phyloP scores from a whole-genome alignment of 1,139 yeast genomes.

The Kluyveromyces sp. region DNA sequence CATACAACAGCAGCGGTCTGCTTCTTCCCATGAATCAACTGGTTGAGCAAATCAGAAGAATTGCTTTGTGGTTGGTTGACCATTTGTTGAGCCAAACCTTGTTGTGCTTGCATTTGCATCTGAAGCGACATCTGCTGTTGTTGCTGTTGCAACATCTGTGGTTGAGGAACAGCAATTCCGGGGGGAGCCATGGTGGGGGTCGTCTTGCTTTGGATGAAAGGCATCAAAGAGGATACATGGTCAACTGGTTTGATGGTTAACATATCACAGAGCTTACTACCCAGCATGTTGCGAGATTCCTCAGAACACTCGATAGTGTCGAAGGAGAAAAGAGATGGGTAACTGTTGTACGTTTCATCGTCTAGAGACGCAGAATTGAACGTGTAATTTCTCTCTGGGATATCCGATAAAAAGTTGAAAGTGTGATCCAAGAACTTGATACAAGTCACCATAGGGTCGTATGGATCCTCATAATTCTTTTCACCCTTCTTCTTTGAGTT shows the following conservation, averaged over 20 bases:
- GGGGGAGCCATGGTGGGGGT: conserved; percentile 14
- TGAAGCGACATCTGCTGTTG: conserved; percentile 15
- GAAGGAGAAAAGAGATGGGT: conserved; percentile 42
- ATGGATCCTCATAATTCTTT: conserved; percentile 28
- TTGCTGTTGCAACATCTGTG: conserved; percentile 22
- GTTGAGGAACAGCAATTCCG: conserved; percentile 24
- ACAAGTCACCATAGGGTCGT: conserved; percentile 32
- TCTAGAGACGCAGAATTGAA: conserved; percentile 34
- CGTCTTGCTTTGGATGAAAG: conserved; percentile 26
- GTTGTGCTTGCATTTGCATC: conserved; percentile 14
- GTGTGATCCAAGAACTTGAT: conserved; percentile 34
- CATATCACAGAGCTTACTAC: conserved; percentile 30
- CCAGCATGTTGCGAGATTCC: conserved; percentile 25
- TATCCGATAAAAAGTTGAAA: conserved; percentile 27
- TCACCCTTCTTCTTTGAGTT: conserved; percentile 25
- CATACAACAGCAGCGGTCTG: conserved; percentile 28
- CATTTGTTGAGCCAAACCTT: conserved; percentile 15
- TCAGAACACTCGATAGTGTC: conserved; percentile 26
- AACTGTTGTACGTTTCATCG: conserved; percentile 31
- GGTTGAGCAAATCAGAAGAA: conserved; percentile 63
- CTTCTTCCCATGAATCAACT: conserved; percentile 63
- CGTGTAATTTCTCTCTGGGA: conserved; percentile 29
- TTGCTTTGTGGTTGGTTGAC: conserved; percentile 23
- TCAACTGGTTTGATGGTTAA: conserved; percentile 32
- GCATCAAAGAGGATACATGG: conserved; percentile 28